These are phyloP conservation scores for Cytidiella melzeri DNA, from an alignment of 768 basidiomycete species.

Conservation along the genomic window DNA sequence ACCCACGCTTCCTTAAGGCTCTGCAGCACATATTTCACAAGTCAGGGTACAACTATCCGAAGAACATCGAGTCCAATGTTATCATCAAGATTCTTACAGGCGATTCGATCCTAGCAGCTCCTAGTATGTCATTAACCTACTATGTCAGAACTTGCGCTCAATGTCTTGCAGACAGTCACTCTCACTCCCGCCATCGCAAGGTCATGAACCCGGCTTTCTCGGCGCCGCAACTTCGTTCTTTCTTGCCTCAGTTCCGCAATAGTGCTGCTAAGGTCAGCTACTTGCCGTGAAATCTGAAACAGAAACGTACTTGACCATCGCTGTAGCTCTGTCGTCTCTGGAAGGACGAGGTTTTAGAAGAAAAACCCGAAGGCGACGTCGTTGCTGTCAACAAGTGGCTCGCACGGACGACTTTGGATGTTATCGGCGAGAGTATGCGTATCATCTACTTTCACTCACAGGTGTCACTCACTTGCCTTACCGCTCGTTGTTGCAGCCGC, in stretches of 20 bases:
- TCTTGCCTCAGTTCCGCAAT: slow-evolving; percentile 21
- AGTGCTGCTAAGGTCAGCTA: slow-evolving; percentile 15
- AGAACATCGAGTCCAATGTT: slow-evolving; percentile 2
- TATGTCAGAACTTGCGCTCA: too few species aligned
- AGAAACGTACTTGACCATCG: neutral
- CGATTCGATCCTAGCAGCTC: slow-evolving; percentile 3
- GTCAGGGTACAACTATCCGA: slow-evolving; percentile 11
- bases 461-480: neutral
- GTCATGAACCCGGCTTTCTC: slow-evolving; percentile 31
- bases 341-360: slow-evolving; percentile 26
- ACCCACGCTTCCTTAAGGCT: too few species aligned
- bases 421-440: slow-evolving; percentile 31
- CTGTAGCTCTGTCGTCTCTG: slow-evolving; percentile 8
- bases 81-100: neutral
- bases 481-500: slow-evolving; percentile 21
- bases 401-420: slow-evolving; percentile 31
- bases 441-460: too few species aligned
- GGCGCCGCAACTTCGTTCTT: slow-evolving; percentile 20
- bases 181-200: slow-evolving; percentile 27
- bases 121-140: slow-evolving; percentile 1
- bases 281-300: neutral
- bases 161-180: slow-evolving; percentile 13
- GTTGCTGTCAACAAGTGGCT: slow-evolving; percentile 27
- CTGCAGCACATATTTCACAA: slow-evolving; percentile 11
- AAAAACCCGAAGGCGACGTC: slow-evolving; percentile 32